These are phyloP conservation scores for Tolypocladium capitatum DNA, from an alignment of 2,329 filamentous ascomycete genomes.

Conservation along the genomic window DNA sequence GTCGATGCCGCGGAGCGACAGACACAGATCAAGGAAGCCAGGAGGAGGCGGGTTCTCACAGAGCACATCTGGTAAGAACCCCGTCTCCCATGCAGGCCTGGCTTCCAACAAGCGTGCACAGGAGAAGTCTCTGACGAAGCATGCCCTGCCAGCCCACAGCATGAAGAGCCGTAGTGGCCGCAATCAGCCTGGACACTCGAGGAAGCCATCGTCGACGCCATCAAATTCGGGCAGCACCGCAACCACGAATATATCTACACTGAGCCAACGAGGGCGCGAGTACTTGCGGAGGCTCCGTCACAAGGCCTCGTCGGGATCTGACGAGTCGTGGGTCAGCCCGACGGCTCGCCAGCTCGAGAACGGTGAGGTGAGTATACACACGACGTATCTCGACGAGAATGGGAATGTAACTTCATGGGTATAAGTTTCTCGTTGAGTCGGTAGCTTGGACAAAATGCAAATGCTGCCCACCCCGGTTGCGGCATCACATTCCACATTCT, in stretches of 20 bases:
- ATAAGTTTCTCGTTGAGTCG: background rate
- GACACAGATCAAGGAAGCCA: background rate
- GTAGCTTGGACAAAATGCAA: background rate
- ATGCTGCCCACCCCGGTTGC: background rate
- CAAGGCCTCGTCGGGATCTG: slow-evolving; percentile 2
- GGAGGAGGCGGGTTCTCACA: background rate
- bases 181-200: background rate
- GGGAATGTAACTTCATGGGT: background rate
- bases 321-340: slow-evolving; percentile 8
- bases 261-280: background rate
- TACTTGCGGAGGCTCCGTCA: background rate
- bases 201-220: background rate
- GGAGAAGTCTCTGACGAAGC: no score
- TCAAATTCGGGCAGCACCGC: background rate
- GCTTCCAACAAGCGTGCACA: no score
- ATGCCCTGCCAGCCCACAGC: background rate
- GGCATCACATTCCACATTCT: background rate
- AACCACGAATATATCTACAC: background rate
- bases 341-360: slow-evolving; percentile 6
- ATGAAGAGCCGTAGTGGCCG: background rate
- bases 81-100: no score
- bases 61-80: background rate
- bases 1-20: background rate
- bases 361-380: background rate
- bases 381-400: background rate